Evolutionary conservation across 192 early-diverging fungal genomes (phyloP).

Genomic region (Thamnidium elegans): DNA sequence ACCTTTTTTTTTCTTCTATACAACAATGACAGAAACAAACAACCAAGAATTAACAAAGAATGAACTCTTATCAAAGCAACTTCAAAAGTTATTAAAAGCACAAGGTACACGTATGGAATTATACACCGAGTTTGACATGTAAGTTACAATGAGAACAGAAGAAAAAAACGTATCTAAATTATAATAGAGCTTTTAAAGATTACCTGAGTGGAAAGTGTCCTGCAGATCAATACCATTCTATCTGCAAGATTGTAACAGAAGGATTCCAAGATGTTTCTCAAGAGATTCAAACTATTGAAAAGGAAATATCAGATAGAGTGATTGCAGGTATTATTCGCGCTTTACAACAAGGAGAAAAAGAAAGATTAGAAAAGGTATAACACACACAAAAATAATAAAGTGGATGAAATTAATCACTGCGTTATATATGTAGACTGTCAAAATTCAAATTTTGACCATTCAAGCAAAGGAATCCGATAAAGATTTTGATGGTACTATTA

Average conservation of each 20-base stretch:
- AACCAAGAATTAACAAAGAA: neutral
- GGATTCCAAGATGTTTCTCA: slow-evolving; percentile 40
- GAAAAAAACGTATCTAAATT: neutral
- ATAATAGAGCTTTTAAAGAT: slow-evolving; percentile 35
- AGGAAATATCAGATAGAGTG: slow-evolving; percentile 14
- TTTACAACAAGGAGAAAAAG: slow-evolving; percentile 32
- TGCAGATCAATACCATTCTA: slow-evolving; percentile 37
- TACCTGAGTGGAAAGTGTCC: slow-evolving; percentile 26
- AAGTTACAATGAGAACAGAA: neutral
- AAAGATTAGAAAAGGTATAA: slow-evolving; percentile 30
- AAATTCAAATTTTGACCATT: slow-evolving; percentile 31
- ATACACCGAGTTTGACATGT: slow-evolving; percentile 36
- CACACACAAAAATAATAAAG: neutral
- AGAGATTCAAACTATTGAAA: slow-evolving; percentile 33
- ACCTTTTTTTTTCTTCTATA: neutral
- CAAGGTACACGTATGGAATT: slow-evolving; percentile 30
- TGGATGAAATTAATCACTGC: too few species aligned
- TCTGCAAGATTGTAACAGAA: slow-evolving; percentile 40
- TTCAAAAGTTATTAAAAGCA: slow-evolving; percentile 20
- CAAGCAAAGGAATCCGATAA: slow-evolving; percentile 25
- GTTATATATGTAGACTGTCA: slow-evolving; percentile 14
- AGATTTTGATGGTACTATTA: slow-evolving; percentile 26
- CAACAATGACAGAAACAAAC: neutral
- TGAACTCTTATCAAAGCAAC: slow-evolving; percentile 7
- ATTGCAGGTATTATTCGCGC: slow-evolving; percentile 22